Percentiles rank a stretch among this genome's conserved stretches.
Conservation (phyloP, 805 yeast genomes). For the Saccharomyces eubayanus region DNA sequence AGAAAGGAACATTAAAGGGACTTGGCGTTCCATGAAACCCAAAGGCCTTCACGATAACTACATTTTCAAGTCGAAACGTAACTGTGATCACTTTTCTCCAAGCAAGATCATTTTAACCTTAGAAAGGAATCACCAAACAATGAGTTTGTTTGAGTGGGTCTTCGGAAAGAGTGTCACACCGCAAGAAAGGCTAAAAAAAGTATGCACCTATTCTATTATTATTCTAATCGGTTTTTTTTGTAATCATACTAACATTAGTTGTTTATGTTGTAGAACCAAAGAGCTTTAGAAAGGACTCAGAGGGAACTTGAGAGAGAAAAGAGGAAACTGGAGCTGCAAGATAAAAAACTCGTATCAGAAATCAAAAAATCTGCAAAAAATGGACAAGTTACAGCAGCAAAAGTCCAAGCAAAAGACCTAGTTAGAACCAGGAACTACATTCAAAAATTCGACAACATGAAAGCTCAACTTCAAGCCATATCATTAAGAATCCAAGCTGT, state of each 20-base stretch:
- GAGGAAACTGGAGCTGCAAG: constrained; percentile 79
- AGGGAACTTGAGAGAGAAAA: constrained; percentile 88
- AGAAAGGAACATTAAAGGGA: background rate
- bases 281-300: constrained; percentile 90
- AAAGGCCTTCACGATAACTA: background rate
- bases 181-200: constrained; percentile 82
- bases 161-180: constrained; percentile 92
- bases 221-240: background rate
- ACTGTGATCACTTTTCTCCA: background rate
- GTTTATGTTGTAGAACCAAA: constrained; percentile 51
- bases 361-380: constrained; percentile 86
- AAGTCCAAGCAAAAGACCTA: constrained; percentile 91
- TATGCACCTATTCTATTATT: constrained; percentile 18
- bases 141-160: constrained; percentile 83
- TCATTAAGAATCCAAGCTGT: constrained; percentile 85
- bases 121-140: constrained; percentile 11
- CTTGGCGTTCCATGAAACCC: background rate
- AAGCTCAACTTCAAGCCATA: constrained; percentile 91
- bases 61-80: background rate
- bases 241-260: background rate
- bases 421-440: constrained; percentile 77
- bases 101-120: background rate
- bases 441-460: constrained; percentile 85
- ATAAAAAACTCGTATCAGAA: constrained; percentile 75
- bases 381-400: constrained; percentile 83